Percentiles rank a stretch among this genome's conserved stretches.
phyloP scores from a whole-genome alignment of 345 rosid species.

The Citrus sinensis region DNA sequence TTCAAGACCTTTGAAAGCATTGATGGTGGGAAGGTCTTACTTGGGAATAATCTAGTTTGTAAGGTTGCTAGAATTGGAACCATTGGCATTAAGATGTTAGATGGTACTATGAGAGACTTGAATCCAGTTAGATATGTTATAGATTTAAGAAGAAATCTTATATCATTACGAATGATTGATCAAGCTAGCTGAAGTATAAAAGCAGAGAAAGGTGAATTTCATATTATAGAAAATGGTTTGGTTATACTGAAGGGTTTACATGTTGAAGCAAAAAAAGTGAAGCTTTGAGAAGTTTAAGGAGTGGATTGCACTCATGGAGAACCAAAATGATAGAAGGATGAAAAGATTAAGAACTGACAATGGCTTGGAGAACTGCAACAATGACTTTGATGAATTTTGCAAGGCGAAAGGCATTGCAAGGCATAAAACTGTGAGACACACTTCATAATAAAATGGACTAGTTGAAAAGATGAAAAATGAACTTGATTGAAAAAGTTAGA shows the following conservation, averaged over 20 bases:
- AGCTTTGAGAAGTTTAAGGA: too few relatives aligned
- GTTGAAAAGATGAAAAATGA: not conserved
- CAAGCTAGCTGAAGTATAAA: not conserved
- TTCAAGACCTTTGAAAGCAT: not conserved
- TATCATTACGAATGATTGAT: not conserved
- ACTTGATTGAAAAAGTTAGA: not conserved
- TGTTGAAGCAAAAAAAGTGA: too few relatives aligned
- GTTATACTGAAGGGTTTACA: too few relatives aligned
- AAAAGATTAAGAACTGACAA: not conserved
- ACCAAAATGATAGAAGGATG: not conserved
- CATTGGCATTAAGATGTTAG: not conserved
- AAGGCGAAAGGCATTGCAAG: not conserved
- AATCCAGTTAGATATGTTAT: not conserved
- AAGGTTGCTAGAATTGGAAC: not conserved
- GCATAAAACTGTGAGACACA: not conserved
- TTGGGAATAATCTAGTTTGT: not conserved
- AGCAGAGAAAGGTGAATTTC: not conserved
- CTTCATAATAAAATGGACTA: not conserved
- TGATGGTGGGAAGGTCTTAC: not conserved
- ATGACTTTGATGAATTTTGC: not conserved
- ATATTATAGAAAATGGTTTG: too few relatives aligned
- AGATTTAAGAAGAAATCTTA: not conserved
- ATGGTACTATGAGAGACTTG: not conserved
- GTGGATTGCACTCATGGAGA: too few relatives aligned
- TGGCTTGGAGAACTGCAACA: not conserved